Evolutionary conservation across 148 eudicot species (phyloP).

Genomic region (Heliamphora exappendiculata): DNA sequence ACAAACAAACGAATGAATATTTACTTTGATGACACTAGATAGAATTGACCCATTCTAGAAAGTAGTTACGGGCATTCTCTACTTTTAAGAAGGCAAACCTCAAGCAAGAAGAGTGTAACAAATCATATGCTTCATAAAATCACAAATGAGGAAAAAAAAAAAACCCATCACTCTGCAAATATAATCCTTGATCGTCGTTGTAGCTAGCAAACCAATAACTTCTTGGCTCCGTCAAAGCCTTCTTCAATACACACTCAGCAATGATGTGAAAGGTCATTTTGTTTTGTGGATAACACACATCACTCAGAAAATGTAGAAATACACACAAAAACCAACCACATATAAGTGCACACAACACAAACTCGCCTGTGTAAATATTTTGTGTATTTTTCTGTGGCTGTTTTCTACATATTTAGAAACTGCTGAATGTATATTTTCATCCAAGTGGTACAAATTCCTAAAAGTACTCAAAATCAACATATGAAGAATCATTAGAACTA

Average conservation of each 20-base stretch:
- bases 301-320: background rate
- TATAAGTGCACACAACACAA: too few species aligned
- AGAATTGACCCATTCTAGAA: too few species aligned
- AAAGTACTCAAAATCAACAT: constrained; percentile 78
- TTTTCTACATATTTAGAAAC: too few species aligned
- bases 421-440: background rate
- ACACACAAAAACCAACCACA: too few species aligned
- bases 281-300: background rate
- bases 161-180: background rate
- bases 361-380: too few species aligned
- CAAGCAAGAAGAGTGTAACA: background rate
- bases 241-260: background rate
- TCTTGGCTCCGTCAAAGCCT: background rate
- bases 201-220: too few species aligned
- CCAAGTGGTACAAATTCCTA: constrained; percentile 17
- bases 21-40: too few species aligned
- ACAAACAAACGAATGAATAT: background rate
- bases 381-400: too few species aligned
- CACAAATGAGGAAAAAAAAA: background rate
- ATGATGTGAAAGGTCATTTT: background rate
- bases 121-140: background rate
- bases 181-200: background rate
- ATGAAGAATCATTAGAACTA: constrained; percentile 42
- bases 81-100: background rate
- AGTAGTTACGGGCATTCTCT: background rate